A percentile compares a stretch with the other conserved stretches of the same genome.
These are phyloP conservation scores for Berkeleyomyces basicola DNA, from an alignment of 2,329 filamentous ascomycete genomes.

Conservation along the genomic window DNA sequence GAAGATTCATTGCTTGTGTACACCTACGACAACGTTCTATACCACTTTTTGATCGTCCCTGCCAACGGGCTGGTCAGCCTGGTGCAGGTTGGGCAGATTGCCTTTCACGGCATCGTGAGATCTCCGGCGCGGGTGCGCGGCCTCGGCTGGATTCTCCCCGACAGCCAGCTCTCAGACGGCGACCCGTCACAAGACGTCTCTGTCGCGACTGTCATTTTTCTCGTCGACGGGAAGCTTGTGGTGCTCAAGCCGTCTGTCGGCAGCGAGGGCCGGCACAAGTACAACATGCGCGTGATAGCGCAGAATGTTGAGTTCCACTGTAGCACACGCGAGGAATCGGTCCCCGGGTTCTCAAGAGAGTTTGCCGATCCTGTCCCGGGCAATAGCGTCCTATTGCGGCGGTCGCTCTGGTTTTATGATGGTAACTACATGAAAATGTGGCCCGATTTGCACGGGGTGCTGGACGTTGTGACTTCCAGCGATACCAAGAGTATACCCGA, in stretches of 20 bases:
- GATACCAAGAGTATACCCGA: constrained; percentile 52
- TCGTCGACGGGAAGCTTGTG: constrained; percentile 95
- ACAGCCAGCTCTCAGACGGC: constrained; percentile 73
- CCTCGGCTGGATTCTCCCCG: constrained; percentile 89
- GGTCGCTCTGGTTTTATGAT: constrained; percentile 92
- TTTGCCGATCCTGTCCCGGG: not conserved
- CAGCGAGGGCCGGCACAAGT: constrained; percentile 73
- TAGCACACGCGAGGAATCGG: constrained; percentile 71
- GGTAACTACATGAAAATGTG: constrained; percentile 73
- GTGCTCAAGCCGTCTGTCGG: constrained; percentile 74
- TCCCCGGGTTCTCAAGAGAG: constrained; percentile 17
- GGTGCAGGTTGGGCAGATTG: constrained; percentile 92
- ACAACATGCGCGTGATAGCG: constrained; percentile 93
- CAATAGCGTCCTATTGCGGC: constrained; percentile 34
- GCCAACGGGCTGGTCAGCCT: constrained; percentile 54
- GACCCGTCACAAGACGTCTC: constrained; percentile 93
- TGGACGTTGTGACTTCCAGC: constrained; percentile 52
- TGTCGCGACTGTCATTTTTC: constrained; percentile 79
- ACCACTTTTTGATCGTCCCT: constrained; percentile 80
- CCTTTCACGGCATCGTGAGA: constrained; percentile 87
- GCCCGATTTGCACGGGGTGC: constrained; percentile 73
- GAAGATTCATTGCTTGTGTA: constrained; percentile 93
- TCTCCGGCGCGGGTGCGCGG: constrained; percentile 84
- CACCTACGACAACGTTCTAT: constrained; percentile 88
- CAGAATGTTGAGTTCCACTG: constrained; percentile 94